A percentile compares a stretch with the other conserved stretches of the same genome.
phyloP scores from a whole-genome alignment of 106 monocot species.

The Narthecium ossifragum region DNA sequence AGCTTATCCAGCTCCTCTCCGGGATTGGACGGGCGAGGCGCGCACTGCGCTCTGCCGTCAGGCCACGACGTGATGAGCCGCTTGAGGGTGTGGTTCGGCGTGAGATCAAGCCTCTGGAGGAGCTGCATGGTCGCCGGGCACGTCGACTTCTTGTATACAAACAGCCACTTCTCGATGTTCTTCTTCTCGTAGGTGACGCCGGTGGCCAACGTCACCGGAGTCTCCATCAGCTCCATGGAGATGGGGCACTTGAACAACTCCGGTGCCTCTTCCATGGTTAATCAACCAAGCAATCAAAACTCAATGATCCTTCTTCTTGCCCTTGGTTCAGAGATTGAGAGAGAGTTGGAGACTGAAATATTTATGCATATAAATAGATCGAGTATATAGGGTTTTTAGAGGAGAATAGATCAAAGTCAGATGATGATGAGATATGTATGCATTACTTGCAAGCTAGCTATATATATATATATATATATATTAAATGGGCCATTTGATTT shows the following conservation, averaged over 20 bases:
- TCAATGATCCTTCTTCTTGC: too few species aligned
- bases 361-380: too few species aligned
- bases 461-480: too few species aligned
- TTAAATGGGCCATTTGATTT: too few species aligned
- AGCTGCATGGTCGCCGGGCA: constrained; percentile 84
- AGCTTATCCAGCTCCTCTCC: constrained; percentile 12
- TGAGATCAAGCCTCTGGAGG: constrained; percentile 47
- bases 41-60: background rate
- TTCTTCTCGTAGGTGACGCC: constrained; percentile 81
- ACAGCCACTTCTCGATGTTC: constrained; percentile 77
- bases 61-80: constrained; percentile 53
- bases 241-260: constrained; percentile 71
- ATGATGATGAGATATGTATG: too few species aligned
- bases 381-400: too few species aligned
- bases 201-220: constrained; percentile 76
- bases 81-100: constrained; percentile 71
- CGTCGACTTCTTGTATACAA: constrained; percentile 43
- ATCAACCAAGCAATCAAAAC: too few species aligned
- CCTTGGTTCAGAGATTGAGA: too few species aligned
- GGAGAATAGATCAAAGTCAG: too few species aligned
- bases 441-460: too few species aligned
- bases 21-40: background rate
- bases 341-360: too few species aligned
- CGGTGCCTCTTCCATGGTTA: too few species aligned
- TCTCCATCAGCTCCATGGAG: constrained; percentile 75